A percentile compares a stretch with the other conserved stretches of the same genome.
phyloP scores from a whole-genome alignment of 805 yeast genomes.

The Pichia nanzhaoensis region DNA sequence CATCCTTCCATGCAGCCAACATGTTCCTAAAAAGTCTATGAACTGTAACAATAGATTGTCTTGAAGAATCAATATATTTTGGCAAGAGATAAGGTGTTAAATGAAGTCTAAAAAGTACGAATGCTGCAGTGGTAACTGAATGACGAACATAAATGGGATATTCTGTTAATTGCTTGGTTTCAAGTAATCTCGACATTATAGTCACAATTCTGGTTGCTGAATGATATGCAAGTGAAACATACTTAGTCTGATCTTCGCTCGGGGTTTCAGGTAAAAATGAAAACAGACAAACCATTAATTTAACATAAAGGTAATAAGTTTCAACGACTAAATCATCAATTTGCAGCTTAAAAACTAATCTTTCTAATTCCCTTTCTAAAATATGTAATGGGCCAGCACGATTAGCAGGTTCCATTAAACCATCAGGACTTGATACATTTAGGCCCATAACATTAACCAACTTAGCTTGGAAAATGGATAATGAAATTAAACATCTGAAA shows the following conservation, averaged over 20 bases:
- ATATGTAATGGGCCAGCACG: slow-evolving; percentile 76
- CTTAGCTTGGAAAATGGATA: slow-evolving; percentile 79
- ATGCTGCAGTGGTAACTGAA: slow-evolving; percentile 73
- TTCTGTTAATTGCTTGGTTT: slow-evolving; percentile 65
- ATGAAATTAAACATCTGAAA: slow-evolving; percentile 63
- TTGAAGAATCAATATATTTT: slow-evolving; percentile 76
- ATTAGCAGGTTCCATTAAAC: slow-evolving; percentile 74
- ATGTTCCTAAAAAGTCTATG: slow-evolving; percentile 84
- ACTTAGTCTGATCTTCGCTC: slow-evolving; percentile 76
- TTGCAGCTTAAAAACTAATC: slow-evolving; percentile 57
- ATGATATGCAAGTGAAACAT: slow-evolving; percentile 73
- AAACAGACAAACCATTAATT: slow-evolving; percentile 77
- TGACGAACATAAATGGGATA: slow-evolving; percentile 83
- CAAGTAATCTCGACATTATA: slow-evolving; percentile 62
- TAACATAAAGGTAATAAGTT: slow-evolving; percentile 70
- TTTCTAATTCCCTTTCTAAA: slow-evolving; percentile 69
- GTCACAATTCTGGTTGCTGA: slow-evolving; percentile 80
- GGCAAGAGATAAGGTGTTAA: slow-evolving; percentile 67
- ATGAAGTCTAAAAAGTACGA: slow-evolving; percentile 74
- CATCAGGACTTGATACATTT: slow-evolving; percentile 80
- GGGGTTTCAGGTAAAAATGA: slow-evolving; percentile 90
- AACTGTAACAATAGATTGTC: slow-evolving; percentile 90
- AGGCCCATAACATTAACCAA: slow-evolving; percentile 82
- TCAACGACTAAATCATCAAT: slow-evolving; percentile 67
- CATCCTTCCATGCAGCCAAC: slow-evolving; percentile 84